These are phyloP conservation scores for Paramecium pentaurelia DNA, from an alignment of 73 alveolate species.

Conservation along the genomic window DNA sequence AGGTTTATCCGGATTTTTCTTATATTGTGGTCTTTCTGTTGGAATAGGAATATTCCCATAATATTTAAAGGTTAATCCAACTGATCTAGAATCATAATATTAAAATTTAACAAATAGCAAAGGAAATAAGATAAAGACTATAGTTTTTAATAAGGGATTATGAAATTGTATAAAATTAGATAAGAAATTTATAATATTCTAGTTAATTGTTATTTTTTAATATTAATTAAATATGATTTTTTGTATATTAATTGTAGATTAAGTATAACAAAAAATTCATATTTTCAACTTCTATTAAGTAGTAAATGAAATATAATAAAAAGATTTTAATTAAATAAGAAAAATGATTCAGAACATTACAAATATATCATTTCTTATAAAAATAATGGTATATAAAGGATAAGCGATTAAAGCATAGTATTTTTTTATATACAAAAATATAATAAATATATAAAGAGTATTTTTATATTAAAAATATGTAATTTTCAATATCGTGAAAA, in stretches of 20 bases:
- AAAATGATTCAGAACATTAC: too few species aligned
- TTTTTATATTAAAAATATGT: too few species aligned
- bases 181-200: background rate
- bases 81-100: background rate
- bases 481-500: background rate
- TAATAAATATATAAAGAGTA: too few species aligned
- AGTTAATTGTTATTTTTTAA: background rate
- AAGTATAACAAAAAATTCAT: too few species aligned
- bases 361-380: too few species aligned
- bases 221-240: too few species aligned
- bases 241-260: too few species aligned
- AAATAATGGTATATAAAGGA: too few species aligned
- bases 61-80: constrained; percentile 17
- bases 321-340: too few species aligned
- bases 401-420: too few species aligned
- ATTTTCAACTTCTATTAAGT: too few species aligned
- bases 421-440: background rate
- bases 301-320: too few species aligned
- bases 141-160: constrained; percentile 25
- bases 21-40: constrained; percentile 33
- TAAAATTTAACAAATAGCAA: background rate
- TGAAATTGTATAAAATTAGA: background rate
- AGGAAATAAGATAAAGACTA: background rate
- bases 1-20: constrained; percentile 16
- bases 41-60: constrained; percentile 40